A percentile compares a stretch with the other conserved stretches of the same genome.
Evolutionary conservation across 2,329 filamentous ascomycete species (phyloP).

Genomic region (Paracamarosporium sp.): DNA sequence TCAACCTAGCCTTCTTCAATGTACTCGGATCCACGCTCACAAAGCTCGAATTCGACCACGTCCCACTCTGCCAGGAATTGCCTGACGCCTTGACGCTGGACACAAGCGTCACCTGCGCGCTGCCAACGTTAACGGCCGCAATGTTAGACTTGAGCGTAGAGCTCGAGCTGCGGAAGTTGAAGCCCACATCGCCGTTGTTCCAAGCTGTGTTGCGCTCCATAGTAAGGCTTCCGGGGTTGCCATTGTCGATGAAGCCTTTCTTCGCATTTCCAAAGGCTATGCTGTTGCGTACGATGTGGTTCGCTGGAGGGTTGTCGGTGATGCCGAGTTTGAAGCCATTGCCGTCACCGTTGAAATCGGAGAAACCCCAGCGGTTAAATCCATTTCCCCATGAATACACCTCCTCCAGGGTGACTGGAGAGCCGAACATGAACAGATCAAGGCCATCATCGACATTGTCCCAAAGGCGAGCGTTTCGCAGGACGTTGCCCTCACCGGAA

Average conservation of each 20-base stretch:
- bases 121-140: constrained; percentile 44
- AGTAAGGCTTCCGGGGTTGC: constrained; percentile 50
- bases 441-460: constrained; percentile 60
- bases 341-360: constrained; percentile 53
- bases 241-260: constrained; percentile 58
- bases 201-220: constrained; percentile 55
- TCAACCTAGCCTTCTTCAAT: constrained; percentile 48
- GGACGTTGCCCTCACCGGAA: constrained; percentile 53
- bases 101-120: constrained; percentile 23
- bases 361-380: constrained; percentile 54
- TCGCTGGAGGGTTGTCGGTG: constrained; percentile 43
- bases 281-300: constrained; percentile 54
- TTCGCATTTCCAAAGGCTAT: constrained; percentile 54
- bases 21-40: constrained; percentile 44
- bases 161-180: constrained; percentile 44
- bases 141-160: constrained; percentile 50
- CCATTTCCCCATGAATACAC: constrained; percentile 57
- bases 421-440: constrained; percentile 53
- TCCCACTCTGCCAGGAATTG: constrained; percentile 53
- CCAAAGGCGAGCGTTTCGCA: constrained; percentile 56
- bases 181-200: constrained; percentile 54
- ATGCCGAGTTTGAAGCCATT: constrained; percentile 59
- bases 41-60: constrained; percentile 50
- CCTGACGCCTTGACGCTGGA: constrained; percentile 37
- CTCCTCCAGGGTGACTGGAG: constrained; percentile 51